Conservation (phyloP, 148 eudicot species). For the Rhododendron ferrugineum region DNA sequence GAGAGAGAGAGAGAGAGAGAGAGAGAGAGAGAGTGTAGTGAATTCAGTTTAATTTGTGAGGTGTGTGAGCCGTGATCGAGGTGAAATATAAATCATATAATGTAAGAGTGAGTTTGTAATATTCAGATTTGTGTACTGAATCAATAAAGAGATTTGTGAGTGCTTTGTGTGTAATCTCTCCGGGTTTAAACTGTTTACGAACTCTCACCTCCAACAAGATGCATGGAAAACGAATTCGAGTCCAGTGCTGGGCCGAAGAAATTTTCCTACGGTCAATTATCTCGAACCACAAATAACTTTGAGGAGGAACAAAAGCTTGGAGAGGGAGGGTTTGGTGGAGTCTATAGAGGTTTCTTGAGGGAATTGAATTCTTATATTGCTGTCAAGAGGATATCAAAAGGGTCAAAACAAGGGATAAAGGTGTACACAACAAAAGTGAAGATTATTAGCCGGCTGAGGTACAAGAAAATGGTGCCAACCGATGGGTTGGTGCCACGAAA, state of each 20-base stretch:
- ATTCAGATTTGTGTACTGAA: too few relatives aligned
- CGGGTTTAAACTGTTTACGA: too few relatives aligned
- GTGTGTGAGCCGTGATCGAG: too few relatives aligned
- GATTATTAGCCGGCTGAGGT: not conserved
- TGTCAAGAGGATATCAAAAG: not conserved
- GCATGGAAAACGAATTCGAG: constrained; percentile 15
- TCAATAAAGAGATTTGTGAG: too few relatives aligned
- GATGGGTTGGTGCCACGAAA: not conserved
- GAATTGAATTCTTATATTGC: constrained; percentile 4
- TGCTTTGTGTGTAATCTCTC: too few relatives aligned
- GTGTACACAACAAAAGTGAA: not conserved
- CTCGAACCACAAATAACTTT: constrained; percentile 27
- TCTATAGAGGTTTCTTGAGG: constrained; percentile 25
- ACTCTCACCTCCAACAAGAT: too few relatives aligned
- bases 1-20: too few relatives aligned
- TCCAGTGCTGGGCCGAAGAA: constrained; percentile 24
- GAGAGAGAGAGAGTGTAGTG: too few relatives aligned
- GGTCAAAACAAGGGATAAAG: not conserved
- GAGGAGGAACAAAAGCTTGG: constrained; percentile 2
- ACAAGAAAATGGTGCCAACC: not conserved
- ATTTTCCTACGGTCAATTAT: constrained; percentile 24
- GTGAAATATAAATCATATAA: too few relatives aligned
- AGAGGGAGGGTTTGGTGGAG: constrained; percentile 40
- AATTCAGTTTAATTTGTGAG: too few relatives aligned
- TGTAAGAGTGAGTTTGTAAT: too few relatives aligned